Conservation (phyloP, 2,329 filamentous ascomycete species). For the Rugonectria rugulosa region DNA sequence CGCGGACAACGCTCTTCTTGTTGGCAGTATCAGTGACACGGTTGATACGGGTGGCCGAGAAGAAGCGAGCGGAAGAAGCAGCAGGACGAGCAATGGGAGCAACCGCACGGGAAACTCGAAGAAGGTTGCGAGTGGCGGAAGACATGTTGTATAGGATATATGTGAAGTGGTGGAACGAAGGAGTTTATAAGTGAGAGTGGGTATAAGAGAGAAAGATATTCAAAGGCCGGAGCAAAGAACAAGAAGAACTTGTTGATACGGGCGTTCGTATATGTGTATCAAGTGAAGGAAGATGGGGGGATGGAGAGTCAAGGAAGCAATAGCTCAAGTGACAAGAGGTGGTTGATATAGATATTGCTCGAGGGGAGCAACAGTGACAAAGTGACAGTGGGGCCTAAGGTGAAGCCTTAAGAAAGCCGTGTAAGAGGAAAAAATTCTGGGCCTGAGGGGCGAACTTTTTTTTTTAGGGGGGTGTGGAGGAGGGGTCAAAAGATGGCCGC, state of each 20-base stretch:
- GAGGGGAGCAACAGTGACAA: too few relatives aligned
- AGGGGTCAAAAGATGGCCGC: slow-evolving; percentile 26
- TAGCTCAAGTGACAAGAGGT: slow-evolving; percentile 25
- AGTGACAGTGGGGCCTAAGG: slow-evolving; percentile 20
- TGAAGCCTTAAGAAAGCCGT: slow-evolving; percentile 22
- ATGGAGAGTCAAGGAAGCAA: slow-evolving; percentile 14
- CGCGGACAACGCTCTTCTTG: slow-evolving; percentile 62
- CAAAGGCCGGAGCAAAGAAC: slow-evolving; percentile 8
- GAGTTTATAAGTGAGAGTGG: slow-evolving; percentile 1
- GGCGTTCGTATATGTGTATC: slow-evolving; percentile 6
- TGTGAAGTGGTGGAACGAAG: slow-evolving; percentile 24
- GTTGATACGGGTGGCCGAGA: slow-evolving; percentile 42
- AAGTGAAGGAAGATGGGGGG: slow-evolving; percentile 16
- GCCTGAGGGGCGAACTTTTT: slow-evolving; percentile 30
- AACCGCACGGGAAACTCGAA: slow-evolving; percentile 45
- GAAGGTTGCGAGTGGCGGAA: slow-evolving; percentile 44
- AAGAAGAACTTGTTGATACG: slow-evolving; percentile 2
- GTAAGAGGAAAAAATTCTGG: slow-evolving; percentile 16
- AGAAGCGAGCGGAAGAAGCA: slow-evolving; percentile 41
- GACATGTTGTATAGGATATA: slow-evolving; percentile 41
- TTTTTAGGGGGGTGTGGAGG: slow-evolving; percentile 18
- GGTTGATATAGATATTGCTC: slow-evolving; percentile 37
- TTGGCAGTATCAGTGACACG: slow-evolving; percentile 49
- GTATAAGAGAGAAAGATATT: slow-evolving; percentile 6
- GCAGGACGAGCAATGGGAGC: slow-evolving; percentile 36